Base-by-base conservation (phyloP, 495 filamentous ascomycete species). In the Penicillium cataractarum region DNA sequence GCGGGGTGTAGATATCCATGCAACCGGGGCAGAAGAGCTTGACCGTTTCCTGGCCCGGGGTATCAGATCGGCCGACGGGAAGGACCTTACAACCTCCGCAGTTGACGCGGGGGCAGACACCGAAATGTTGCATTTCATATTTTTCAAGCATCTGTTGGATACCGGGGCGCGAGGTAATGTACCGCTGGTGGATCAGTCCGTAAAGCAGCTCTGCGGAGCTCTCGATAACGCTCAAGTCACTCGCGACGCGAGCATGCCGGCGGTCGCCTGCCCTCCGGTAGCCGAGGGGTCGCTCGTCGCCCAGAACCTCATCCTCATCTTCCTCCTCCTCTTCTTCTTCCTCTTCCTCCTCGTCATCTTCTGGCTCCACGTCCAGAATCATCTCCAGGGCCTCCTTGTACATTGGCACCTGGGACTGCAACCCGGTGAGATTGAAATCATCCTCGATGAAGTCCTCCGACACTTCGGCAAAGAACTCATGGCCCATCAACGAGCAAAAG, bases 71-170 rank as follows among this genome's bases (percentile, higher is more conserved):
- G 31, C 95, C 95, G 12, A 97, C 96, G 13, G 95, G 95, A 15
- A 99, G 86, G 26, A 96, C 93, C 65, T 92, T 88, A 68, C 91
- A 89, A 53, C 88, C 88, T 64, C 90, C 89, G 81, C 95, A 99
- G 76, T 90, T 86, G 48, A 93, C 94, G 27, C 95, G 86, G 5
- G 94, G 95, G 71, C 95, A 99, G 55, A 88, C 86, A 33, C 95
- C 95, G 65, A 99, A 99, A 77, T 99, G 94, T 63, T 91, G 88
- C 49, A 96, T 82, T 69, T 97, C 93, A 81, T 98, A 98, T 73
- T 99, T 99, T 74, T 99, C 96, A 31, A 92, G 91, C 95, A 99
- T 99, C 74, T 97, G 93, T 72, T 97, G 94, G 57, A 99, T 98
- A 21, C 95, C 95, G 6, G 92, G 92, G 35, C 95, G 84, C n/a